Conservation (phyloP, 306 rosid species). For the Hippophae gyantsensis region DNA sequence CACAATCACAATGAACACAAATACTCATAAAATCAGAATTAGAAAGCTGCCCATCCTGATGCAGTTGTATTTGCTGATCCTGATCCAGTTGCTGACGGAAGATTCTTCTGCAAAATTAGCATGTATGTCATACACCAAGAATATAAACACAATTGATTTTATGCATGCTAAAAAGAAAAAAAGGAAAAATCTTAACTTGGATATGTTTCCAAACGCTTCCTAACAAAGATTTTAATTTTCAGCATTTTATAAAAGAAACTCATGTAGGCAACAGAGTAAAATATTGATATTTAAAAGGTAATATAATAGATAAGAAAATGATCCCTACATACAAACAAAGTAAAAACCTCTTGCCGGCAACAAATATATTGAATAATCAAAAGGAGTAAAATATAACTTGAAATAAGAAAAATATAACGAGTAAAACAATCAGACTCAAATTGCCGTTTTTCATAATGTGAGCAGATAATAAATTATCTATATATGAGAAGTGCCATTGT, state of each 20-base stretch:
- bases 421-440: not conserved
- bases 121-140: not conserved
- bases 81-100: conserved; percentile 53
- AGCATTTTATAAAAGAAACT: not conserved
- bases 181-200: not conserved
- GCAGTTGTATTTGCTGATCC: conserved; percentile 55
- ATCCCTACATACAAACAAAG: not conserved
- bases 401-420: not conserved
- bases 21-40: conserved; percentile 57
- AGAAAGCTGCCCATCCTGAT: conserved; percentile 98
- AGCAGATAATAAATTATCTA: not conserved
- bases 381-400: no score
- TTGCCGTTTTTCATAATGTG: not conserved
- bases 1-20: conserved; percentile 31
- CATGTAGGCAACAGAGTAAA: not conserved
- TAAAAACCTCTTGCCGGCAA: no score
- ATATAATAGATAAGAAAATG: not conserved
- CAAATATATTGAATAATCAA: no score
- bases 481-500: not conserved
- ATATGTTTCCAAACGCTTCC: not conserved
- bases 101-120: conserved; percentile 52
- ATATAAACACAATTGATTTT: not conserved
- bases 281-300: no score
- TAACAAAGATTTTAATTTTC: not conserved
- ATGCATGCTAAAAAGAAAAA: not conserved